These are phyloP conservation scores for Ganoderma resinaceum DNA, from an alignment of 1,284 basidiomycete genomes.

Conservation along the genomic window DNA sequence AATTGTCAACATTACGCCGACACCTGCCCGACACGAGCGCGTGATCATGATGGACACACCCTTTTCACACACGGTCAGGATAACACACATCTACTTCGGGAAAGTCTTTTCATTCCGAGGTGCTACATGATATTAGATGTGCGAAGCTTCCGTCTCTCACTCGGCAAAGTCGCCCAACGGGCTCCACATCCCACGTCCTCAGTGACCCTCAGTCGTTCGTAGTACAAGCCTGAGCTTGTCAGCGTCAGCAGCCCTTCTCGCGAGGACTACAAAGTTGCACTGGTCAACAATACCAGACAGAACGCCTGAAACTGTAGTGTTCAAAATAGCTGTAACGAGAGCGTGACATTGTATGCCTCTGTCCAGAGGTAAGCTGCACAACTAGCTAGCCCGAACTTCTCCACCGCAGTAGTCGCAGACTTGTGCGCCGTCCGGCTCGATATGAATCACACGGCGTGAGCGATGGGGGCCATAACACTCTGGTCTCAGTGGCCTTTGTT, in stretches of 20 bases:
- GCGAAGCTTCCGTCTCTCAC: no score
- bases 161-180: no score
- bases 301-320: no score
- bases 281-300: background rate
- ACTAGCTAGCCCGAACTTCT: background rate
- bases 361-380: background rate
- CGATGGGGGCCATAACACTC: background rate
- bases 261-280: conserved; percentile 22
- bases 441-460: background rate
- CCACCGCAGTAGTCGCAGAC: background rate
- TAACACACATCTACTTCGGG: background rate
- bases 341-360: no score
- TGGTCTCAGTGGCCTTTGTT: background rate
- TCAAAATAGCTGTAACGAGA: no score
- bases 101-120: no score
- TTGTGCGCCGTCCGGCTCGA: background rate
- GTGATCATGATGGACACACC: background rate
- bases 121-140: background rate
- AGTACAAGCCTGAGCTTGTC: no score
- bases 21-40: background rate
- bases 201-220: no score
- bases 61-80: background rate
- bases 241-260: conserved; percentile 17
- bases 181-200: background rate
- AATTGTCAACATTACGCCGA: background rate